These are phyloP conservation scores for Knoxdaviesia capensis DNA, from an alignment of 2,329 filamentous ascomycete genomes.

Conservation along the genomic window DNA sequence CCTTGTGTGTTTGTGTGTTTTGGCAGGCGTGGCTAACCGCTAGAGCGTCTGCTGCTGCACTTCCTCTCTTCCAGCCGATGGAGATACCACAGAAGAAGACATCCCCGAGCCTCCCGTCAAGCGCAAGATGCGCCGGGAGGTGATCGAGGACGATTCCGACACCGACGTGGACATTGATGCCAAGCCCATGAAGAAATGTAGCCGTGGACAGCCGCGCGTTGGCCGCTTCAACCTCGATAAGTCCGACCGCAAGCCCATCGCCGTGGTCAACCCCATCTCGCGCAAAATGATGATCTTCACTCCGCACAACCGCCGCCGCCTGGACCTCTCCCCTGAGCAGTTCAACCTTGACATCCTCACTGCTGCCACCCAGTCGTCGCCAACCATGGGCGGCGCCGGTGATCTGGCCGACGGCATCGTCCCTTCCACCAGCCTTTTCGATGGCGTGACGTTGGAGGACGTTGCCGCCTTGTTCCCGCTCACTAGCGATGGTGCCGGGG, in stretches of 20 bases:
- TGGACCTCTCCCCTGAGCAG: slow-evolving; percentile 34
- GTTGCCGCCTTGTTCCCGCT: slow-evolving; percentile 47
- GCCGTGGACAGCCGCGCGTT: slow-evolving; percentile 29
- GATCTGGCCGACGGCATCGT: too few relatives aligned
- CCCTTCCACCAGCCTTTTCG: too few relatives aligned
- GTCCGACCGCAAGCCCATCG: slow-evolving; percentile 34
- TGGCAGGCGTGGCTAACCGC: not conserved
- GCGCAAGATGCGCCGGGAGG: slow-evolving; percentile 24
- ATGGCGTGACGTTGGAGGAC: too few relatives aligned
- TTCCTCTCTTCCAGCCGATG: slow-evolving; percentile 24
- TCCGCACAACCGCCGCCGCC: slow-evolving; percentile 22
- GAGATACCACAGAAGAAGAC: slow-evolving; percentile 42
- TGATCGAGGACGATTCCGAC: slow-evolving; percentile 22
- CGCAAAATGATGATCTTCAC: slow-evolving; percentile 46
- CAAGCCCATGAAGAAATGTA: not conserved
- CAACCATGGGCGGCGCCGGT: too few relatives aligned
- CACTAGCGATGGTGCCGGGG: slow-evolving; percentile 33
- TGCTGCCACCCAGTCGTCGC: too few relatives aligned
- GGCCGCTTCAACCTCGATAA: slow-evolving; percentile 34
- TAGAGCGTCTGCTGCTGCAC: slow-evolving; percentile 2
- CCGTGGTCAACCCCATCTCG: slow-evolving; percentile 34
- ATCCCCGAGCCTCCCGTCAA: slow-evolving; percentile 26
- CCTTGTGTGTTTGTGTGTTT: slow-evolving; percentile 1
- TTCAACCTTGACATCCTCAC: slow-evolving; percentile 21
- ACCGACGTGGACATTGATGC: slow-evolving; percentile 22